phyloP scores from a whole-genome alignment of 805 yeast species.

The Candida stauntonica region DNA sequence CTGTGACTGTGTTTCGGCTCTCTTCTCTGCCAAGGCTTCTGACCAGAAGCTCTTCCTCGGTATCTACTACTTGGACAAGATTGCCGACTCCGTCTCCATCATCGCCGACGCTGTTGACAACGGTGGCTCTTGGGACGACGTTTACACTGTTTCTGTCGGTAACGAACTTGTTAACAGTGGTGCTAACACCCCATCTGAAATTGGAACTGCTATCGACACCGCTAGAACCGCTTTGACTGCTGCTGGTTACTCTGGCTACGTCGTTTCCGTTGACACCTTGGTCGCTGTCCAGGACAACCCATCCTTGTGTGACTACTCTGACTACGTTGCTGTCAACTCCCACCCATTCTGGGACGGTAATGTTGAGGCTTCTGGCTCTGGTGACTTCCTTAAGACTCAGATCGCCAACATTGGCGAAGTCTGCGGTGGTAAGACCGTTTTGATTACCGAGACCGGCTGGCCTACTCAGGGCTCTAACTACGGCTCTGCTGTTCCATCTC shows the following conservation, averaged over 20 bases:
- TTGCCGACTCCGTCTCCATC: conserved; percentile 38
- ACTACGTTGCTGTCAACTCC: conserved; percentile 61
- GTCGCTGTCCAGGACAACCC: conserved; percentile 54
- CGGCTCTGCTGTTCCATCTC: conserved; percentile 54
- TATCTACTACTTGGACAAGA: conserved; percentile 45
- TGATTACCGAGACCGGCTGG: conserved; percentile 69
- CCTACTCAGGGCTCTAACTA: conserved; percentile 55
- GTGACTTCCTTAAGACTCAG: conserved; percentile 47
- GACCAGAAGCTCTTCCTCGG: conserved; percentile 55
- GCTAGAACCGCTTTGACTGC: conserved; percentile 44
- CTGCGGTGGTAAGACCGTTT: conserved; percentile 43
- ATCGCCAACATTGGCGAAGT: conserved; percentile 38
- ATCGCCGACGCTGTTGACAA: conserved; percentile 42
- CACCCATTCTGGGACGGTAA: conserved; percentile 65
- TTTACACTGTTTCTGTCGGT: conserved; percentile 58
- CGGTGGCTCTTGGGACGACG: conserved; percentile 51
- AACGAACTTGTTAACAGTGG: conserved; percentile 61
- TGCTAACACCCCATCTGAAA: conserved; percentile 40
- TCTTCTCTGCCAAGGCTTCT: conserved; percentile 43
- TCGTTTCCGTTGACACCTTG: conserved; percentile 62
- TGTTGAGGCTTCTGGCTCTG: conserved; percentile 47
- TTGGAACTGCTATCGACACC: conserved; percentile 40
- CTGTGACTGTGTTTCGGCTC: conserved; percentile 52
- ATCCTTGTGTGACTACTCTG: conserved; percentile 50
- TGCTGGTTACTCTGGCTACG: conserved; percentile 47